Base-by-base conservation (phyloP, 345 rosid genomes). In the Eutrema japonicum region DNA sequence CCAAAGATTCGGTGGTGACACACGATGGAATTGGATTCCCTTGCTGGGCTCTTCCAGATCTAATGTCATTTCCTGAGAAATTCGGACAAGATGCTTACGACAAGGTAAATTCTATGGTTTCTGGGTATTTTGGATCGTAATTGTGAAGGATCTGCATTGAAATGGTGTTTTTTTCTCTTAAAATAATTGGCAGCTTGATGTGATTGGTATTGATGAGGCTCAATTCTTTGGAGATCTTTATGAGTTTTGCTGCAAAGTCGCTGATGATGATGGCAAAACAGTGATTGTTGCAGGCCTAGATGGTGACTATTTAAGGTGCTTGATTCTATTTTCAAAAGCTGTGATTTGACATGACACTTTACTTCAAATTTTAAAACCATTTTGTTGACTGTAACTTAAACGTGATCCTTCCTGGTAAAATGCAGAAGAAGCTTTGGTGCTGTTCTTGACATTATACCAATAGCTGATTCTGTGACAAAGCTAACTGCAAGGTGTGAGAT, bases 201-300 rank as follows among this genome's bases (percentile, higher is more conserved):
- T 95, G 57, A 89, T 92, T 50, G 99, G 97, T 42, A 86, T 95
- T 26, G 99, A 95, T 16, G 99, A 95, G 71, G 99, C 94, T 29
- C 97, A 95, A 62, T 92, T 92, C 60, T 95, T 95, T 26, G 92
- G 85, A 57, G 99, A 95, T 68, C 93, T 95, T 3, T 95, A 95
- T 60, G 97, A 87, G 72, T 95, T 95, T 78, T 95, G 99, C 76
- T 81, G 84, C 77, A 72, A 83, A 63, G 91, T 88, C n/a, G 99
- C 96, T 22, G 99, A 92, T 60, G 78, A 65, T 2, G 97, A 95
- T 51, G 88, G 97, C 10, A 92, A 95, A 72, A 87, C 78, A 4
- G 78, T 95, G 14, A 81, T 95, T 18, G 84, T 87, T 11, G 92
- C 96, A 0, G 99, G 99, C 30, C 84, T 95, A 1, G 97, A 92